Conservation (phyloP, 2,329 filamentous ascomycete species). For the Cercospora janseana region DNA sequence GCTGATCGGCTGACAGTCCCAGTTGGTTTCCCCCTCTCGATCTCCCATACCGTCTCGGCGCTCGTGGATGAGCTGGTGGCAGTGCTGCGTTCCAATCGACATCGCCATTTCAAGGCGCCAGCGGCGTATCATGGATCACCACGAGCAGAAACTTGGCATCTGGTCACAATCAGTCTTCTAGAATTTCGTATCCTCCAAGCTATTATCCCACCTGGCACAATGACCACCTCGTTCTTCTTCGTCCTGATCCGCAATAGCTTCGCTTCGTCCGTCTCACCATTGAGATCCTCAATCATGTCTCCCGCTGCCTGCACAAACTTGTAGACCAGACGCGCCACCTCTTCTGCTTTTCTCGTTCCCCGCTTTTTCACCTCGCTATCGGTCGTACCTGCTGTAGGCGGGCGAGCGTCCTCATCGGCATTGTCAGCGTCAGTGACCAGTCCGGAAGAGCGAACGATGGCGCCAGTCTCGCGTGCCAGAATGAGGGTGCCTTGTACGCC, state of each 20-base stretch:
- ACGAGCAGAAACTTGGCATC: constrained; percentile 76
- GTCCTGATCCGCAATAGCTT: constrained; percentile 73
- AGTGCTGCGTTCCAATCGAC: no score
- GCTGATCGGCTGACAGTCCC: no score
- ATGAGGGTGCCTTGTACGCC: constrained; percentile 77
- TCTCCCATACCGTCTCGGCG: no score
- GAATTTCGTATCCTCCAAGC: neutral
- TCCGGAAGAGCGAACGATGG: constrained; percentile 73
- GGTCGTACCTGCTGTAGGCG: constrained; percentile 30
- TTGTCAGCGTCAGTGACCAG: constrained; percentile 60
- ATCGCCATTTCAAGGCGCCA: constrained; percentile 50
- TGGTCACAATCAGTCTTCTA: constrained; percentile 12
- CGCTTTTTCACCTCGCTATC: constrained; percentile 38
- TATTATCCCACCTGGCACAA: constrained; percentile 60
- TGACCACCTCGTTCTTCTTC: constrained; percentile 81
- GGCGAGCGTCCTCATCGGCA: constrained; percentile 42
- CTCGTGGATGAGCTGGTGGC: no score
- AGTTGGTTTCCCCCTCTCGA: no score
- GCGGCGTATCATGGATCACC: constrained; percentile 77
- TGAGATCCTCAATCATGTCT: constrained; percentile 68
- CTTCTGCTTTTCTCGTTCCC: constrained; percentile 56
- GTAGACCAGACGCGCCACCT: constrained; percentile 75
- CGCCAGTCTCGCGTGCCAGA: constrained; percentile 67
- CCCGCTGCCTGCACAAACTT: constrained; percentile 69
- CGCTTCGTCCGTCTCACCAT: constrained; percentile 74